phyloP scores from a whole-genome alignment of 2,329 filamentous ascomycete genomes.

The Cladophialophora exuberans region DNA sequence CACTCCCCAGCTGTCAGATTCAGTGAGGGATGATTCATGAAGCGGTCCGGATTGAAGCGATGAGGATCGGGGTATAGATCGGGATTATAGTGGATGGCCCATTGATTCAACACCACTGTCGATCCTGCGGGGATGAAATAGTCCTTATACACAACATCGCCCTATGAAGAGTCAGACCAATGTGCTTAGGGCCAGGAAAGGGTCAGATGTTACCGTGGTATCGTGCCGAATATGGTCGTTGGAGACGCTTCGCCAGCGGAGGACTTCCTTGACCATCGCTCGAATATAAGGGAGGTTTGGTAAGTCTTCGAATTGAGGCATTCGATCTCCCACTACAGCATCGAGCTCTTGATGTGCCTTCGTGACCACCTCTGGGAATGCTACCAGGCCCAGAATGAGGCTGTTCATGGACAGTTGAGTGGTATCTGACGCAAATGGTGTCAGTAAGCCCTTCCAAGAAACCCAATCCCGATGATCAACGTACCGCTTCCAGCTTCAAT shows the following conservation, averaged over 20 bases:
- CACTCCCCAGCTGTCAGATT: conserved; percentile 35
- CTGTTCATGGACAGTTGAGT: conserved; percentile 32
- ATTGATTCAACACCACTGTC: conserved; percentile 41
- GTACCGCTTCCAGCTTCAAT: conserved; percentile 18
- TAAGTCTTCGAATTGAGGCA: conserved; percentile 37
- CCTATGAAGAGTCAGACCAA: conserved; percentile 22
- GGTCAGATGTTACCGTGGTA: conserved; percentile 2
- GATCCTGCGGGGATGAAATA: conserved; percentile 41
- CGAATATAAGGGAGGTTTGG: conserved; percentile 36
- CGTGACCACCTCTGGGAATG: background rate
- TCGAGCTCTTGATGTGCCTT: conserved; percentile 2
- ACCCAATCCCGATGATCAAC: conserved; percentile 24
- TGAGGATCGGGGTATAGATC: conserved; percentile 33
- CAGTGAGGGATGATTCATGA: conserved; percentile 8
- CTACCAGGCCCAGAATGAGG: conserved; percentile 3
- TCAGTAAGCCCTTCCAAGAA: conserved; percentile 30
- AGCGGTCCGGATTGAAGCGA: conserved; percentile 40
- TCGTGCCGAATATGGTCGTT: conserved; percentile 34
- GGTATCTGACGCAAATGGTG: conserved; percentile 35
- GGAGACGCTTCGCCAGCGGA: conserved; percentile 36
- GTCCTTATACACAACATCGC: conserved; percentile 38
- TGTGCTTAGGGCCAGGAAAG: background rate
- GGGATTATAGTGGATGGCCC: conserved; percentile 53
- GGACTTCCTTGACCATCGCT: conserved; percentile 37
- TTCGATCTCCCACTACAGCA: conserved; percentile 20